A percentile compares a stretch with the other conserved stretches of the same genome.
Evolutionary conservation across 2,329 filamentous ascomycete genomes (phyloP).

Genomic region (Triangularia setosa): DNA sequence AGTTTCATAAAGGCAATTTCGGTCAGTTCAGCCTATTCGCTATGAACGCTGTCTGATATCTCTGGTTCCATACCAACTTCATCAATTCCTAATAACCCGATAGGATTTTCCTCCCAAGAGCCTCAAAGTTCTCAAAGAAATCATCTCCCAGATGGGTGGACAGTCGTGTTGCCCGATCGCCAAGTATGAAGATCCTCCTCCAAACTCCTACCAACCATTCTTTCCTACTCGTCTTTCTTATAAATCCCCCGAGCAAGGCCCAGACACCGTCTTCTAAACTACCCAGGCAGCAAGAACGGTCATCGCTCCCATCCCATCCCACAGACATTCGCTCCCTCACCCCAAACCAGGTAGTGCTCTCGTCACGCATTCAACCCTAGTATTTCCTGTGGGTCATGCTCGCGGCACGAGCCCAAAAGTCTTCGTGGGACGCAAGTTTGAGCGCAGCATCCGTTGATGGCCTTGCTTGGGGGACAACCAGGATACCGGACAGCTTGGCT

Average conservation of each 20-base stretch:
- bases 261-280: neutral
- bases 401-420: neutral
- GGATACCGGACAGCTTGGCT: neutral
- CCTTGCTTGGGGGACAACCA: neutral
- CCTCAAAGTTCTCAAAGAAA: neutral
- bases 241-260: neutral
- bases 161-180: neutral
- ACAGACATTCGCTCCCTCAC: neutral
- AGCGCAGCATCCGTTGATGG: neutral
- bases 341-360: neutral
- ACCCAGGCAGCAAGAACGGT: neutral
- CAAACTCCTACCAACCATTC: neutral
- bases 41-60: neutral
- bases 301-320: neutral
- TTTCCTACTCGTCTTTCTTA: neutral
- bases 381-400: neutral
- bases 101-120: neutral
- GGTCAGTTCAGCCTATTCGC: neutral
- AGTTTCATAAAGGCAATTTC: neutral
- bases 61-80: neutral
- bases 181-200: neutral
- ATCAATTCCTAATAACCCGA: neutral
- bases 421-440: neutral
- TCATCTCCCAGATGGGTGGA: neutral
- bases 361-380: neutral